These are phyloP conservation scores for Trichosanthes cucumerina DNA, from an alignment of 306 rosid species.

Conservation along the genomic window DNA sequence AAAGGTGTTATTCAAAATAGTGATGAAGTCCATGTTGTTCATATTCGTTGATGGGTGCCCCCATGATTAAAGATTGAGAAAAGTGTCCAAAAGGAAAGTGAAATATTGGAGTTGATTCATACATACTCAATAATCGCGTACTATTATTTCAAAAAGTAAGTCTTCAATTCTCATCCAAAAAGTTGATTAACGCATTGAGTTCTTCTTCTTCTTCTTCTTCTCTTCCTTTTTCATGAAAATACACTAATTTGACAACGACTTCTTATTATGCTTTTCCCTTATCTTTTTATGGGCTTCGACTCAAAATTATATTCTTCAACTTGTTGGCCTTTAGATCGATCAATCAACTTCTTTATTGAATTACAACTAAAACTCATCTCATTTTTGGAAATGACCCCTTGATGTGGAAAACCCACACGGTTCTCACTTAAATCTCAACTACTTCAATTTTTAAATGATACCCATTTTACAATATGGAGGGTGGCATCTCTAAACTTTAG, in stretches of 20 bases:
- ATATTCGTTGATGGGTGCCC: constrained; percentile 2
- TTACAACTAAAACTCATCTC: background rate
- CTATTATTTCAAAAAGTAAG: background rate
- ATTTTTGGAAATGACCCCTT: background rate
- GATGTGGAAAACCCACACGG: constrained; percentile 8
- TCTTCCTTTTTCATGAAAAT: background rate
- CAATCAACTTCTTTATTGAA: background rate
- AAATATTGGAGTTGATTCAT: background rate
- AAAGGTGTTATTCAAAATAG: background rate
- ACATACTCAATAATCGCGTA: background rate
- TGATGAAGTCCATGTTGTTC: background rate
- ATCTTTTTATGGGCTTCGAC: background rate
- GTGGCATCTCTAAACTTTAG: background rate
- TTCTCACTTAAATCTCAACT: background rate
- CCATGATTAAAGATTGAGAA: background rate
- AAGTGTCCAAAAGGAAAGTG: background rate
- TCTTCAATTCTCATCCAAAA: constrained; percentile 9
- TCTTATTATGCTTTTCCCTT: background rate
- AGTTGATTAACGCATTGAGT: constrained; percentile 4
- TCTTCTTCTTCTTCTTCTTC: background rate
- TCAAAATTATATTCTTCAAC: background rate
- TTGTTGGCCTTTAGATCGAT: background rate
- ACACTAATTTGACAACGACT: background rate
- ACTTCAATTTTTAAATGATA: background rate
- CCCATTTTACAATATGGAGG: background rate